Conservation (phyloP, 2,329 filamentous ascomycete species). For the Orbilia brochopaga region DNA sequence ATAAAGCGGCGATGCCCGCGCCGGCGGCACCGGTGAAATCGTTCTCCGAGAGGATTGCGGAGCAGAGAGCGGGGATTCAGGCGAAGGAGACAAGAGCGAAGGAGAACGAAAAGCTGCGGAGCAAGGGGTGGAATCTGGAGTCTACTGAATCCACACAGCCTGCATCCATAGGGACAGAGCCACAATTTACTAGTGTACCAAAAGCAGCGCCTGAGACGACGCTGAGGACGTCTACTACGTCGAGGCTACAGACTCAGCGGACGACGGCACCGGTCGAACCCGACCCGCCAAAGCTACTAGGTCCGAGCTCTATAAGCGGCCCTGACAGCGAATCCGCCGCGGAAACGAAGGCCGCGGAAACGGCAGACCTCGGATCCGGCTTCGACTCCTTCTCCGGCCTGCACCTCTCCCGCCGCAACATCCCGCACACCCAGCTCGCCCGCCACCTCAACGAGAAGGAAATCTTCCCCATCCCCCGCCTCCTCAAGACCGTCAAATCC, state of each 20-base stretch:
- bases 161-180: slow-evolving; percentile 5
- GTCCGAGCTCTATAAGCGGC: slow-evolving; percentile 6
- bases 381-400: slow-evolving; percentile 87
- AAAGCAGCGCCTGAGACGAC: background rate
- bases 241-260: slow-evolving; percentile 52
- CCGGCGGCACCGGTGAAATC: slow-evolving; percentile 60
- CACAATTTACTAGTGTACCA: slow-evolving; percentile 54
- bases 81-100: slow-evolving; percentile 63
- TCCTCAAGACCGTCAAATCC: slow-evolving; percentile 79
- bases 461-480: slow-evolving; percentile 76
- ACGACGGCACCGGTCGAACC: slow-evolving; percentile 58
- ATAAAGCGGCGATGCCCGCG: background rate
- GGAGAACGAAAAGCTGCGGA: slow-evolving; percentile 64
- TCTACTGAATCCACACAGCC: slow-evolving; percentile 58
- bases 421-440: slow-evolving; percentile 80
- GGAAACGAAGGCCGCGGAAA: slow-evolving; percentile 4
- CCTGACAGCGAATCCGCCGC: slow-evolving; percentile 1
- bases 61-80: slow-evolving; percentile 67
- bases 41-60: slow-evolving; percentile 86
- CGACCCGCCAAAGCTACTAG: slow-evolving; percentile 13
- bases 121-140: slow-evolving; percentile 65
- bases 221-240: slow-evolving; percentile 6
- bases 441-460: slow-evolving; percentile 80
- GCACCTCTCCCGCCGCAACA: slow-evolving; percentile 80
- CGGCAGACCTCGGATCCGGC: slow-evolving; percentile 18